Percentiles rank a stretch among this genome's conserved stretches.
Evolutionary conservation across 1,284 basidiomycete genomes (phyloP).

Genomic region (Ustilago loliicola): DNA sequence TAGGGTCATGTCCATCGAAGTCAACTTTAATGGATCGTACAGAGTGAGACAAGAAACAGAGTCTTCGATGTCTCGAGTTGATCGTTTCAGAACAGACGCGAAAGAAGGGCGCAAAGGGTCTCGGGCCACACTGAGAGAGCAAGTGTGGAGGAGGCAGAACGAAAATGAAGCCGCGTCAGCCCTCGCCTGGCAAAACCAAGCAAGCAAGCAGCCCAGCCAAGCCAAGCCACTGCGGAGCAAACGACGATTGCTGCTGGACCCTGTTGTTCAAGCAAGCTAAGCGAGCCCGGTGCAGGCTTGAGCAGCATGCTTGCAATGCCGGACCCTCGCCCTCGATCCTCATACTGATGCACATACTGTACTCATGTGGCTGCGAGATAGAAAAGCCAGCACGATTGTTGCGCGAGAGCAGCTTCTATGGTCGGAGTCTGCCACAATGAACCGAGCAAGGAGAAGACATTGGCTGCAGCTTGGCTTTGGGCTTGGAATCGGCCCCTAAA

Average conservation of each 20-base stretch:
- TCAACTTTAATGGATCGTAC: no score
- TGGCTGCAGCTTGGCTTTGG: slow-evolving; percentile 4
- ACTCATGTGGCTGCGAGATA: background rate
- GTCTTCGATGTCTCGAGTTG: background rate
- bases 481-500: slow-evolving; percentile 12
- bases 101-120: background rate
- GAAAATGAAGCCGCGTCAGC: slow-evolving; percentile 12
- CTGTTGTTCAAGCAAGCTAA: slow-evolving; percentile 14
- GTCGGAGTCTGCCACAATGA: background rate
- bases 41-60: no score
- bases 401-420: no score
- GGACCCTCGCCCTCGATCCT: background rate
- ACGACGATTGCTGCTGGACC: slow-evolving; percentile 9
- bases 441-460: background rate
- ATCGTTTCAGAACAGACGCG: background rate
- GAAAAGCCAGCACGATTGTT: no score
- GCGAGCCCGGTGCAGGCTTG: slow-evolving; percentile 6
- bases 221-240: no score
- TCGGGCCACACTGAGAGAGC: background rate
- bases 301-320: background rate
- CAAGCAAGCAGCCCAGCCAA: background rate
- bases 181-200: background rate
- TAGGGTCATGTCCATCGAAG: no score
- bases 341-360: background rate
- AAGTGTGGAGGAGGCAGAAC: slow-evolving; percentile 4